Evolutionary conservation across 1,139 yeast genomes (phyloP).

Genomic region (Debaryomyces nepalensis): DNA sequence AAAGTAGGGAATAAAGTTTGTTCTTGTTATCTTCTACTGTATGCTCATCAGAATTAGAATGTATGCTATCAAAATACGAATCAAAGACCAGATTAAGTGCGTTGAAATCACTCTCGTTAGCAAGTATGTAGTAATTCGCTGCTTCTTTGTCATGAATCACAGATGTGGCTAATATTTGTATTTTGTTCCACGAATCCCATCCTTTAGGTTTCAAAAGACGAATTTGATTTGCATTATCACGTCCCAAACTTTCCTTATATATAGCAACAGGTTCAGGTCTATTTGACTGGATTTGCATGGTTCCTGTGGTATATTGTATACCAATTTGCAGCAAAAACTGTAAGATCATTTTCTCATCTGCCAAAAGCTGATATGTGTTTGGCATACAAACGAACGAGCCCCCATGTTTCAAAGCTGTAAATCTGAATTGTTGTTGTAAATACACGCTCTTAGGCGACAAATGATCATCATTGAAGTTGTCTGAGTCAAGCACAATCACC

Average conservation of each 20-base stretch:
- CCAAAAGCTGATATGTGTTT: slow-evolving; percentile 12
- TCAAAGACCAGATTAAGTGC: slow-evolving; percentile 11
- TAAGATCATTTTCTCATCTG: slow-evolving; percentile 12
- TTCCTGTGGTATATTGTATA: background rate
- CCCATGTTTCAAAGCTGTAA: slow-evolving; percentile 50
- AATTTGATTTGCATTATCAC: background rate
- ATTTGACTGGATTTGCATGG: background rate
- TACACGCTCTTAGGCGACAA: slow-evolving; percentile 27
- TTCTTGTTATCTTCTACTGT: background rate
- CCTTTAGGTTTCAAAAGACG: slow-evolving; percentile 50
- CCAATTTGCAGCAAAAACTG: slow-evolving; percentile 8
- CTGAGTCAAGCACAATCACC: slow-evolving; percentile 24
- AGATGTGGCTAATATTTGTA: slow-evolving; percentile 46
- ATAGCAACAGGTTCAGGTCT: slow-evolving; percentile 16
- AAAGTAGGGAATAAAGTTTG: background rate
- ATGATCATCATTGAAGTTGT: slow-evolving; percentile 22
- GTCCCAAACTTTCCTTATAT: slow-evolving; percentile 8
- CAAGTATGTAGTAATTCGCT: background rate
- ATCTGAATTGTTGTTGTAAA: slow-evolving; percentile 59
- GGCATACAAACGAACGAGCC: slow-evolving; percentile 33
- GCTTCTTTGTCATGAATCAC: slow-evolving; percentile 7
- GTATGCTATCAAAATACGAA: background rate
- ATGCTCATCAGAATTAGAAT: background rate
- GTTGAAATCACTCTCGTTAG: slow-evolving; percentile 10
- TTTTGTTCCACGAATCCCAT: slow-evolving; percentile 57